Percentiles rank a stretch among this genome's conserved stretches.
phyloP scores from a whole-genome alignment of 2,329 filamentous ascomycete species.

The Paecilomyces sp. region DNA sequence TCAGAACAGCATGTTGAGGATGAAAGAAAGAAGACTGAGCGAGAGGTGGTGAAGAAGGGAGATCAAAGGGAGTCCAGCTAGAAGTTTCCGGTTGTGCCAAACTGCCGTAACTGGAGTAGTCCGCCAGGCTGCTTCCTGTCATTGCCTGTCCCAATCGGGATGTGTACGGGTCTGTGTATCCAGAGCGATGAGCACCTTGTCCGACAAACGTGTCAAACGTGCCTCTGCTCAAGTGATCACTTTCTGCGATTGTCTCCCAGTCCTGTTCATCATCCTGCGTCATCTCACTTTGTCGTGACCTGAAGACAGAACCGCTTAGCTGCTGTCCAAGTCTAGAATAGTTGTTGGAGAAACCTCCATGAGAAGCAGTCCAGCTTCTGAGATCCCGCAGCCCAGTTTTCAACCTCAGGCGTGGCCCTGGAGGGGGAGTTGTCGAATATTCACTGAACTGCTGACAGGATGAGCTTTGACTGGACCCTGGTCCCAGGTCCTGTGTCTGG shows the following conservation, averaged over 20 bases:
- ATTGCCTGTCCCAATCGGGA: neutral
- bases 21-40: neutral
- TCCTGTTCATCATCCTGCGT: neutral
- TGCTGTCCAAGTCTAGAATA: neutral
- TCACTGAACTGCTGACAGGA: neutral
- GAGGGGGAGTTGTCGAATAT: neutral
- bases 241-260: neutral
- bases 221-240: neutral
- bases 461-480: neutral
- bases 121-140: neutral
- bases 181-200: neutral
- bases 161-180: neutral
- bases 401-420: neutral
- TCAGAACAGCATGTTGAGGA: neutral
- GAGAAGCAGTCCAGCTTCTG: neutral
- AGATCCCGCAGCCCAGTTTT: neutral
- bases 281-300: neutral
- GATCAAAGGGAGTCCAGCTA: neutral
- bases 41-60: neutral
- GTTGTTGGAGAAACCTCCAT: neutral
- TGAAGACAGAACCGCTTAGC: neutral
- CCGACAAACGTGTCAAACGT: neutral
- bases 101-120: neutral
- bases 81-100: neutral
- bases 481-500: neutral